Evolutionary conservation across 1,139 yeast species (phyloP), one percentile per base, ranked within the genome.

Genomic region (Hemisphaericaspora xylofermentans): DNA sequence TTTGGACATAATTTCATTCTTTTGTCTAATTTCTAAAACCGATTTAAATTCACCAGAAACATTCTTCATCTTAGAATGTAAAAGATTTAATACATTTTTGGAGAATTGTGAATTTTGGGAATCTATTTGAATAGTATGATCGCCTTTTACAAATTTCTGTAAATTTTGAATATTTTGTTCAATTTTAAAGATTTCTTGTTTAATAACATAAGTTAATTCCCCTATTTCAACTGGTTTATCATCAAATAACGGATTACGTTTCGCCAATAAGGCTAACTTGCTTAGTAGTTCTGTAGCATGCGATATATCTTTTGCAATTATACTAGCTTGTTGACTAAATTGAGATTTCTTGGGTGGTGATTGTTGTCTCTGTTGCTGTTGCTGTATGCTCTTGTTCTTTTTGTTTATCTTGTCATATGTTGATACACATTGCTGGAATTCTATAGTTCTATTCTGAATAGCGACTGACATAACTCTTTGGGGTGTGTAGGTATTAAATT

Each of bases 201-300:
- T 94, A 56, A 93, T 89, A 37, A 93, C 86, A 57, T 85, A 88
- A 1, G 98, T 89, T 51, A 94, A 71, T 61, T 93, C 97, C 15
- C 93, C 88, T 47, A 94, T 88, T 59, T 93, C 98, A 24, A 87
- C 83, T 1, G 98, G 97, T 52, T 86, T 83, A 62, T 94, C 98
- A 58, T 91, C 96, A 54, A 93, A 88, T 56, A 93, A 66, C n/a
- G 97, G 95, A 60, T 89, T 91, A 52, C 91, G 72, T 60, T 85
- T 88, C 8, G 98, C 97, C 48, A 93, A 64, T 35, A 79, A 54
- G 1, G 98, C 96, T 39, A 93, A 71, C 52, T 89, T 84, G 37
- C 86, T 81, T 45, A 94, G 72, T 54, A 89, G 71, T 43, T 82
- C 89, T 2, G 97, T 91, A n/a, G 94, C 88, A 45, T 82, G 84